Evolutionary conservation across 2,329 filamentous ascomycete genomes (phyloP), one percentile per base, ranked within the genome.

Genomic region (Ceratocystis variospora): DNA sequence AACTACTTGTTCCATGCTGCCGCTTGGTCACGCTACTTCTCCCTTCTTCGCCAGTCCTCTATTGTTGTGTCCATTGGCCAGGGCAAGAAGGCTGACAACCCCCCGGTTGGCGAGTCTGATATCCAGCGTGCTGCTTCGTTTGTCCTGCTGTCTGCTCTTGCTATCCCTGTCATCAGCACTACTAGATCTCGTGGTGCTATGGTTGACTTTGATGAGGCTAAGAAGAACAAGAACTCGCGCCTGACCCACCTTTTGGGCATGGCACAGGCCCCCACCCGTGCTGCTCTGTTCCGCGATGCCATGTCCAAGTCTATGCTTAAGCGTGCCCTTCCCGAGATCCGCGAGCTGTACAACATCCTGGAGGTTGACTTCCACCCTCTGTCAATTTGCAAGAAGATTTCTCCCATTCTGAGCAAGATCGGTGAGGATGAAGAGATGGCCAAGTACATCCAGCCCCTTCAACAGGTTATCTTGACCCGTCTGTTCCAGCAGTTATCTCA

Each of bases 1-100:
- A 99, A 99, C 82, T 97, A 97, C 76, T 86, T 99, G 59, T 99
- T 99, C 86, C 94, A 99, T 75, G 94, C 94, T 71, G 94, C 94
- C 65, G 91, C 94, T 69, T 99, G 91, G 90, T 95, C 91, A 72
- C 85, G 93, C 72, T 97, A 96, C 81, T 97, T 96, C 82, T 96
- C 91, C 75, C 86, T 99, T 44, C 87, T 99, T 69, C 91, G 92
- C 73, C 89, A 96, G 76, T 96, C 93, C 63, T 87, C 91, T 48
- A 86, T 86, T 67, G 81, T 93, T 67, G 85, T 96, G 65, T 88
- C 90, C 63, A 84, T 87, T 66, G 92, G 92, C 64, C 90, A 94
- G 76, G 87, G 89, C 78, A 86, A 89, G 76, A 97, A 96, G 84
- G 85, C 91, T 72, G 94, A 99, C 74, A 96, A 96, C 79, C 94